Evolutionary conservation across 2,329 filamentous ascomycete genomes (phyloP), one percentile per base, ranked within the genome.

Genomic region (Xylariaceae sp.): DNA sequence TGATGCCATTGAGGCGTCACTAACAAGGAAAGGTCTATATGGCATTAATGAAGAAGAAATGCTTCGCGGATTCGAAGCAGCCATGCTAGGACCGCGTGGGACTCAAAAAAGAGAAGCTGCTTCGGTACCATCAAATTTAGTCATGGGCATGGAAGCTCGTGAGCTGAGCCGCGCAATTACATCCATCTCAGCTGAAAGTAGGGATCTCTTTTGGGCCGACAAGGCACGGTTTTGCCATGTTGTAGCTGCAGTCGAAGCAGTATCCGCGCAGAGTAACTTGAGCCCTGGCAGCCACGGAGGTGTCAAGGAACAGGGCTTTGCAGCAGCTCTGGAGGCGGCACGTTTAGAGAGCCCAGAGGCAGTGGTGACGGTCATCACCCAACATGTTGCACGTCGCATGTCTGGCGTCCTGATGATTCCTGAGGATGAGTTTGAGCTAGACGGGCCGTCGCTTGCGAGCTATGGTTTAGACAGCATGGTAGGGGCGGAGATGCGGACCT

Each of bases 381-480:
- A 45, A 36, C 53, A 58, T 44, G 53, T 61, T 12, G 54, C 53
- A 19, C 53, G 59, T 39, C 53, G 55, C 11, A 48, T 62, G 41
- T 55, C 57, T 12, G 47, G 52, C 14, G 60, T 63, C 17, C 42
- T 65, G 44, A 49, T 59, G 49, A 54, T 63, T 14, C 46, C 52
- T 3, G 22, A 43, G 17, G 56, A 55, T 1, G 52, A 49, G 3
- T 55, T 62, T 32, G 59, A 59, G 44, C 38, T 50, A 1, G 53
- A 58, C 15, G 56, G 53, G 3, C 17, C 44, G 2, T 63, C 62
- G 10, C 56, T 69, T 17, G 63, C 57, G 2, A 53, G 45, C n/a
- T 66, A 69, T 40, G 67, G 68, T 2, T 40, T 70, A 0, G 68
- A 70, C 47, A 65, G 62, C 48, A 68, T 70, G 67, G 57, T 68